A percentile compares a stretch with the other conserved stretches of the same genome.
Evolutionary conservation across 768 basidiomycete species (phyloP).

Genomic region (Lentinula lateritia): DNA sequence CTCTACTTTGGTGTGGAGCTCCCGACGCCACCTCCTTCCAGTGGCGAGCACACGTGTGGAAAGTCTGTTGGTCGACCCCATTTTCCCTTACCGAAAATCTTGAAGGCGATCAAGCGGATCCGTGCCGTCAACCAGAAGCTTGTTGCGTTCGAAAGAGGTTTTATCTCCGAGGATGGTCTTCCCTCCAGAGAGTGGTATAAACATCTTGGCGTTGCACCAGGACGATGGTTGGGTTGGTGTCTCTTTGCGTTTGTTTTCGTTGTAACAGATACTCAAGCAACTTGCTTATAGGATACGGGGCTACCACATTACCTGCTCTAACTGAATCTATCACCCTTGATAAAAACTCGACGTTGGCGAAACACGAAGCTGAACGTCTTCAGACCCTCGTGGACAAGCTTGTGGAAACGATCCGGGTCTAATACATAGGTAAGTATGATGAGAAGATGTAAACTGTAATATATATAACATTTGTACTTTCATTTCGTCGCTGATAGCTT

Average conservation of each 20-base stretch:
- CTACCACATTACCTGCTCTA: constrained; percentile 77
- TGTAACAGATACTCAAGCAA: not conserved
- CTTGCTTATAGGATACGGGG: constrained; percentile 58
- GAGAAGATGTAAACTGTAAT: no score
- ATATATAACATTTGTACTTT: no score
- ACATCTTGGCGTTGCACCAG: constrained; percentile 83
- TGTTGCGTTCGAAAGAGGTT: constrained; percentile 67
- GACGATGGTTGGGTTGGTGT: constrained; percentile 69
- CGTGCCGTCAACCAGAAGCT: constrained; percentile 60
- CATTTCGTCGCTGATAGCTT: no score
- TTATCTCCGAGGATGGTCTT: constrained; percentile 74
- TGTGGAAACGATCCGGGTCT: constrained; percentile 28
- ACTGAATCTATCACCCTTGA: constrained; percentile 75
- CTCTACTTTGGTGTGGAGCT: constrained; percentile 7
- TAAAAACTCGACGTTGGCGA: constrained; percentile 52
- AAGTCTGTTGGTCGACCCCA: constrained; percentile 13
- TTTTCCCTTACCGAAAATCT: constrained; percentile 35
- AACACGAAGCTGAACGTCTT: constrained; percentile 57
- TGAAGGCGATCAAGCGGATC: constrained; percentile 54
- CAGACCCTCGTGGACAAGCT: constrained; percentile 48
- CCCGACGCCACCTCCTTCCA: not conserved
- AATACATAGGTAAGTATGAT: not conserved
- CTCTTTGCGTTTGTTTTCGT: not conserved
- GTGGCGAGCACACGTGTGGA: not conserved
- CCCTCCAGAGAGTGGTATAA: constrained; percentile 82